These are phyloP conservation scores for Saccharomyces pastorianus DNA, from an alignment of 1,139 yeast species.

Conservation along the genomic window DNA sequence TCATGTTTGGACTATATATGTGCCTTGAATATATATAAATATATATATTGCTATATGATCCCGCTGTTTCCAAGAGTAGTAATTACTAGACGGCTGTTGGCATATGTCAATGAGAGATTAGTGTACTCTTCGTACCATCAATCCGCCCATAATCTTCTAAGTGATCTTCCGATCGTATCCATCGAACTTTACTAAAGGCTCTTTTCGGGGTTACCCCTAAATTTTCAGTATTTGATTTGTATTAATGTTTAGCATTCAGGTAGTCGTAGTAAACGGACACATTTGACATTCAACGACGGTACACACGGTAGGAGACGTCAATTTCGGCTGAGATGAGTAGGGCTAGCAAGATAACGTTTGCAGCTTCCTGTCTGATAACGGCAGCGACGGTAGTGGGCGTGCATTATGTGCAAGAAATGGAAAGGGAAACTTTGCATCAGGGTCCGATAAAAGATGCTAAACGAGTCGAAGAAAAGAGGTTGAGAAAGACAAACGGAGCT, in stretches of 20 bases:
- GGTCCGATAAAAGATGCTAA: conserved; percentile 77
- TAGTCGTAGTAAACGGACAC: background rate
- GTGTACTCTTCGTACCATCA: background rate
- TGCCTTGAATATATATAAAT: background rate
- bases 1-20: background rate
- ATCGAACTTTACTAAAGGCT: background rate
- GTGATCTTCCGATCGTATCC: background rate
- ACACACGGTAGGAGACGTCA: background rate
- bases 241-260: background rate
- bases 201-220: background rate
- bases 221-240: background rate
- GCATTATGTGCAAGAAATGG: conserved; percentile 57
- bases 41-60: background rate
- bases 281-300: background rate
- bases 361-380: conserved; percentile 48
- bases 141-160: background rate
- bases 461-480: conserved; percentile 43
- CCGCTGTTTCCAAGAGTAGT: background rate
- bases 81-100: background rate
- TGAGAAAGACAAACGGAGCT: conserved; percentile 7
- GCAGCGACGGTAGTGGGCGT: conserved; percentile 56
- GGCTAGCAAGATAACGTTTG: conserved; percentile 64
- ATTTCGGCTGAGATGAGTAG: conserved; percentile 45
- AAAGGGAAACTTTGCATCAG: conserved; percentile 60
- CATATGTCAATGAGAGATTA: background rate